Evolutionary conservation across 2,329 filamentous ascomycete genomes (phyloP), one percentile per base, ranked within the genome.

Genomic region (Clonostachys rosea): DNA sequence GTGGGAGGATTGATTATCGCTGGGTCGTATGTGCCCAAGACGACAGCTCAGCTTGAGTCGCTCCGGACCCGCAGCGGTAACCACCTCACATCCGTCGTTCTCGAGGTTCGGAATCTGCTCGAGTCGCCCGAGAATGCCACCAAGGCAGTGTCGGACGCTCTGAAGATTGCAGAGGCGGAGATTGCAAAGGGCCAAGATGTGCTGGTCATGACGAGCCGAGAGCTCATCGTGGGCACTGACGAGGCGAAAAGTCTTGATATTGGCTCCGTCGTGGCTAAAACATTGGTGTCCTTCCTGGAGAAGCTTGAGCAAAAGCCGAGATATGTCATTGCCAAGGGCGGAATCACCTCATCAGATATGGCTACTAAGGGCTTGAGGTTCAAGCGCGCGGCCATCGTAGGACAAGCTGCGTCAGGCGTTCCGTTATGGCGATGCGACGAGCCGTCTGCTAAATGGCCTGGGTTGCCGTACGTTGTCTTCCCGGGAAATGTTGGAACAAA

Each of bases 361-460:
- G 79, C 79, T 0, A 81, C 75, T 0, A 84, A 52, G 79, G 76
- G 75, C 0, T 53, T 84, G 12, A 65, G 63, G 14, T 74, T 83
- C 61, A 76, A 75, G 53, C 65, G 71, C 0, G 79, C 79, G 5
- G 67, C 65, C 16, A 71, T 83, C 37, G 63, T 81, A 1, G 79
- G 79, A 0, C 79, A 83, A 52, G 79, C 79, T 1, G 76, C 77
- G 0, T 67, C 76, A 0, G 79, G 78, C 2, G 76, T 83, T 9
- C 78, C 79, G 1, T 63, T 83, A 1, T 84, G 79, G 80, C 63
- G 73, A 43, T 83, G 78, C 48, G 70, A 79, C 44, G 78, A 83
- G 56, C 59, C 63, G 1, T 71, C 71, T 2, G 71, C 68, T 16
- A 74, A 77, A 44, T 76, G 73, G 61, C 63, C 65, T 0, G 74